A percentile compares a stretch with the other conserved stretches of the same genome.
Evolutionary conservation across 495 filamentous ascomycete species (phyloP).

Genomic region (Neurospora pannonica): DNA sequence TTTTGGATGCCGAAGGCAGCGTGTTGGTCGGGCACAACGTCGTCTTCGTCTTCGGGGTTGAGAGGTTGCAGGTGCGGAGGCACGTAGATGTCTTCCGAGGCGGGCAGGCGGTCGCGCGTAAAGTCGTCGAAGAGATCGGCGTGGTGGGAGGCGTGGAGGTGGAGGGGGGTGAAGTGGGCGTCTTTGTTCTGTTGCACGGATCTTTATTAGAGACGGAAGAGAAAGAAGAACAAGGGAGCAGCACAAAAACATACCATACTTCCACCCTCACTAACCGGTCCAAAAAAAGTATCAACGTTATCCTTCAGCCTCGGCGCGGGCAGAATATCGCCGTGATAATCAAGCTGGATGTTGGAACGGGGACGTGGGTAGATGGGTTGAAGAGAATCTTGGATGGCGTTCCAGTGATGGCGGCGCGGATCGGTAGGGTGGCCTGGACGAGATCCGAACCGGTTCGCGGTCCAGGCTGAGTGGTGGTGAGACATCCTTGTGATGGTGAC

Average conservation of each 20-base stretch:
- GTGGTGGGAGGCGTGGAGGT: conserved; percentile 69
- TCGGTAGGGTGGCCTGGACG: neutral
- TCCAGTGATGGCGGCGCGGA: neutral
- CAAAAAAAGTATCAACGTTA: neutral
- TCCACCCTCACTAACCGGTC: neutral
- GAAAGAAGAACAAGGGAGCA: neutral
- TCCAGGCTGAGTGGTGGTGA: neutral
- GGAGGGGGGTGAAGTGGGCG: conserved; percentile 74
- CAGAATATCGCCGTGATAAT: neutral
- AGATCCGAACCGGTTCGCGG: neutral
- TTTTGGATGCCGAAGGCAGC: conserved; percentile 91
- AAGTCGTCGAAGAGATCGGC: conserved; percentile 94
- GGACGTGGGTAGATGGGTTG: neutral
- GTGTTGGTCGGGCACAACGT: conserved; percentile 94
- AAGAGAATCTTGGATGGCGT: neutral
- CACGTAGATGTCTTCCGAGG: conserved; percentile 71
- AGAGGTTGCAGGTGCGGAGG: conserved; percentile 81
- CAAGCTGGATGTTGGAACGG: neutral
- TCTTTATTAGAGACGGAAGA: neutral
- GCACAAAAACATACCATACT: neutral
- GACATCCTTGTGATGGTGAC: neutral
- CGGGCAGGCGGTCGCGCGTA: conserved; percentile 55
- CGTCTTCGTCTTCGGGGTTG: conserved; percentile 97
- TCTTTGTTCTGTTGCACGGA: conserved; percentile 68
- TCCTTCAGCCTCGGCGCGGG: neutral